These are phyloP conservation scores for Trichoderma semiorbis DNA, from an alignment of 2,329 filamentous ascomycete genomes.

Conservation along the genomic window DNA sequence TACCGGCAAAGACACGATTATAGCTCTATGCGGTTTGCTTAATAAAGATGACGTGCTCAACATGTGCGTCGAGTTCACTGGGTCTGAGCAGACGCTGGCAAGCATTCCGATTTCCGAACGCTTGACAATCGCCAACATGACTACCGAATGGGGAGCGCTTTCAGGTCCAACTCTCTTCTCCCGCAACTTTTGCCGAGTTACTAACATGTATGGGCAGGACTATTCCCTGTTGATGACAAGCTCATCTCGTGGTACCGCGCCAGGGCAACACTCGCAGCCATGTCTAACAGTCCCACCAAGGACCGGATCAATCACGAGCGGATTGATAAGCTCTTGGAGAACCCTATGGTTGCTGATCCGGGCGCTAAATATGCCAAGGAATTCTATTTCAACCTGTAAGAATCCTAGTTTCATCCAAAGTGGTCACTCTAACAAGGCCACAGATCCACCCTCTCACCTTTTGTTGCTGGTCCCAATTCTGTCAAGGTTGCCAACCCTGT, in stretches of 20 bases:
- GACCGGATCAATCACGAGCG: slow-evolving; percentile 67
- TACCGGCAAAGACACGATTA: slow-evolving; percentile 90
- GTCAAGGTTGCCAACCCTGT: slow-evolving; percentile 75
- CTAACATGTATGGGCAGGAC: slow-evolving; percentile 8
- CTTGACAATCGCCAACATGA: slow-evolving; percentile 76
- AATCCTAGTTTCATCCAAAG: slow-evolving; percentile 40
- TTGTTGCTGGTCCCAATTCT: slow-evolving; percentile 83
- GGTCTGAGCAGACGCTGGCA: slow-evolving; percentile 70
- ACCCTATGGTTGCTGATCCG: slow-evolving; percentile 66
- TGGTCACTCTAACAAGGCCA: not conserved
- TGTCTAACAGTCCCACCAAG: slow-evolving; percentile 50
- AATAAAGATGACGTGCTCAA: slow-evolving; percentile 77
- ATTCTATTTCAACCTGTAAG: slow-evolving; percentile 55
- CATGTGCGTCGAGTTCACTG: slow-evolving; percentile 84
- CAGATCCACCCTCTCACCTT: slow-evolving; percentile 78
- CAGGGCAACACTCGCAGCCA: slow-evolving; percentile 70
- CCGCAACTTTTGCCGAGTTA: slow-evolving; percentile 2
- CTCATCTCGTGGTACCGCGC: slow-evolving; percentile 70
- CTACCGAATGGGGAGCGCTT: slow-evolving; percentile 75
- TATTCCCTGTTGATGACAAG: slow-evolving; percentile 73
- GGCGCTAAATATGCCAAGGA: slow-evolving; percentile 80
- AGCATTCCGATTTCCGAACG: slow-evolving; percentile 71
- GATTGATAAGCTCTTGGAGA: slow-evolving; percentile 68
- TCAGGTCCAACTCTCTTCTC: slow-evolving; percentile 23
- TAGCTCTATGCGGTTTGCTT: slow-evolving; percentile 83